Evolutionary conservation across 352 stramenopile genomes (phyloP).

Genomic region (Thalassiosira hispida): DNA sequence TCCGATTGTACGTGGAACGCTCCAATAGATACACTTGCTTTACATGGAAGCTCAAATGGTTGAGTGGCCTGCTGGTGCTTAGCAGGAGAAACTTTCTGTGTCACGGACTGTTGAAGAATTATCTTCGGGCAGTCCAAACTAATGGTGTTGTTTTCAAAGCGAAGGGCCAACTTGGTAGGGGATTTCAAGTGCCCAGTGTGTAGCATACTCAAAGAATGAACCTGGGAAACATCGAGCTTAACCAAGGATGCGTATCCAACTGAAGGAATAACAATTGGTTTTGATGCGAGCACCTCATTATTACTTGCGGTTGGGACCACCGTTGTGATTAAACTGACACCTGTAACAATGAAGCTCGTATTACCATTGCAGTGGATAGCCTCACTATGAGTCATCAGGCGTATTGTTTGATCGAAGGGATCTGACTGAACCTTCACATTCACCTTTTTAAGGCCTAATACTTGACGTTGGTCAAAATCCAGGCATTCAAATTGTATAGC

Average conservation of each 20-base stretch:
- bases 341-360: not conserved
- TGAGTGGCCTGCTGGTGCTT: not conserved
- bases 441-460: not conserved
- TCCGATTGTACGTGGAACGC: not conserved
- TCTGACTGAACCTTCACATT: constrained; percentile 11
- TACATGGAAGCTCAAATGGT: not conserved
- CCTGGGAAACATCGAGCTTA: not conserved
- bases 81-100: not conserved
- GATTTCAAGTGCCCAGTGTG: not conserved
- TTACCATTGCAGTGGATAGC: not conserved
- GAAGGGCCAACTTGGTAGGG: not conserved
- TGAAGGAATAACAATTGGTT: not conserved
- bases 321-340: not conserved
- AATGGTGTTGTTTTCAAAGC: constrained; percentile 5
- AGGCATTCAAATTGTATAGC: constrained; percentile 1
- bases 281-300: not conserved
- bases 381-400: not conserved
- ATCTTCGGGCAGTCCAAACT: not conserved
- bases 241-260: not conserved
- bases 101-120: not conserved
- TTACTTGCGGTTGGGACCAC: not conserved
- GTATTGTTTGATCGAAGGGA: constrained; percentile 3
- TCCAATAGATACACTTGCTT: not conserved
- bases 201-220: constrained; percentile 3
- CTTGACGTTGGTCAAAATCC: not conserved